Conservation (phyloP, 148 eudicot genomes). For the Selenicereus undatus region DNA sequence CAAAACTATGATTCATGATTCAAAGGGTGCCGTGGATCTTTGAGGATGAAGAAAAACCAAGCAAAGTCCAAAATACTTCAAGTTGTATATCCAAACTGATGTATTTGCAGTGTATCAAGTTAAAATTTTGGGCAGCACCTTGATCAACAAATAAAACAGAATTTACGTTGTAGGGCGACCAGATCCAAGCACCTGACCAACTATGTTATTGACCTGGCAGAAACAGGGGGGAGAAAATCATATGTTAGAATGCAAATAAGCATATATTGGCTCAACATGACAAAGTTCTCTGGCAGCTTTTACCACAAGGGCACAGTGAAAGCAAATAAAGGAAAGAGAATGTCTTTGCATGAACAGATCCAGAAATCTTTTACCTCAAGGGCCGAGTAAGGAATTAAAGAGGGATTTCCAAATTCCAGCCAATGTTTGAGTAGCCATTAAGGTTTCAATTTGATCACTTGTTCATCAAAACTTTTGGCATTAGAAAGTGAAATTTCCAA, state of each 20-base stretch:
- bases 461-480: too few species aligned
- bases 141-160: background rate
- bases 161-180: conserved; percentile 42
- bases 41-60: background rate
- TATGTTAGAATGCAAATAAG: background rate
- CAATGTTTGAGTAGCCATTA: background rate
- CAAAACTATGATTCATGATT: background rate
- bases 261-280: too few species aligned
- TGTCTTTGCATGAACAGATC: too few species aligned
- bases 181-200: conserved; percentile 45
- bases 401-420: too few species aligned
- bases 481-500: too few species aligned
- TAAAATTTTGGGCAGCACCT: background rate
- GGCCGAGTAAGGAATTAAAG: background rate
- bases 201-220: conserved; percentile 51
- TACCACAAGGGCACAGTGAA: background rate
- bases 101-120: background rate
- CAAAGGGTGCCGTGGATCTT: background rate
- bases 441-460: background rate
- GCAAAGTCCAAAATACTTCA: background rate
- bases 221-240: background rate
- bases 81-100: background rate
- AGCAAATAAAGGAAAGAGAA: too few species aligned
- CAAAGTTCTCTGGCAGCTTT: background rate
- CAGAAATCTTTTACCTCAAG: background rate